phyloP scores from a whole-genome alignment of 352 stramenopile genomes.

The Pythium sukuiense region DNA sequence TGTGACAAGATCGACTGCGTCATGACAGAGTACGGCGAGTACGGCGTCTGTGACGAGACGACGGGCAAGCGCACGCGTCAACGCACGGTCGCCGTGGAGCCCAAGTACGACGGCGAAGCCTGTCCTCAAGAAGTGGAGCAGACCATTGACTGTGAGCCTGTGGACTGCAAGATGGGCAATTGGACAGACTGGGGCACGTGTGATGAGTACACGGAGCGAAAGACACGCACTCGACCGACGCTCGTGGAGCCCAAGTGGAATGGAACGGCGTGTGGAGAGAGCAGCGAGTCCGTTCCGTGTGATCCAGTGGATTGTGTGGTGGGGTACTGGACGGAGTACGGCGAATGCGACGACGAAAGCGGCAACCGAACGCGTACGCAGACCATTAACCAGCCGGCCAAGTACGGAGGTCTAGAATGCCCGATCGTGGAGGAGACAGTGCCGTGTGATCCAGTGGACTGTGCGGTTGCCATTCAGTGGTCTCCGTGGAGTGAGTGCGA shows the following conservation, averaged over 20 bases:
- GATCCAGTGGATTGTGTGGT: slow-evolving; percentile 14
- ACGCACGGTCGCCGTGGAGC: not conserved
- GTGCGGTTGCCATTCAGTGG: not conserved
- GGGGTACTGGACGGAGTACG: not conserved
- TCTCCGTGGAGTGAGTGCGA: not conserved
- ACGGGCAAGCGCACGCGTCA: not conserved
- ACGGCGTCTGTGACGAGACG: not conserved
- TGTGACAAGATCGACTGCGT: not conserved
- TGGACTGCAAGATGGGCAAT: slow-evolving; percentile 19
- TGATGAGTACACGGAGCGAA: slow-evolving; percentile 1
- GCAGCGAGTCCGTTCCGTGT: slow-evolving; percentile 8
- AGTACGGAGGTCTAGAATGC: slow-evolving; percentile 10
- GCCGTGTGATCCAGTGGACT: not conserved
- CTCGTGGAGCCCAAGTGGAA: slow-evolving; percentile 4
- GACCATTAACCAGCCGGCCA: slow-evolving; percentile 23
- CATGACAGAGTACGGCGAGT: not conserved
- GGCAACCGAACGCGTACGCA: slow-evolving; percentile 6
- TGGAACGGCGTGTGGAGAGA: slow-evolving; percentile 11
- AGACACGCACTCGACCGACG: slow-evolving; percentile 7
- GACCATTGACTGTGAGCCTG: slow-evolving; percentile 4
- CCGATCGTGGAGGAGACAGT: not conserved
- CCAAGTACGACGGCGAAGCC: slow-evolving; percentile 1
- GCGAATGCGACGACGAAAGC: not conserved
- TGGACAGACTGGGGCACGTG: slow-evolving; percentile 20
- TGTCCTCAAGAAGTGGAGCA: slow-evolving; percentile 14